These are phyloP conservation scores for Fraxinus sp. DNA, from an alignment of 305 asterid genomes.

Conservation along the genomic window DNA sequence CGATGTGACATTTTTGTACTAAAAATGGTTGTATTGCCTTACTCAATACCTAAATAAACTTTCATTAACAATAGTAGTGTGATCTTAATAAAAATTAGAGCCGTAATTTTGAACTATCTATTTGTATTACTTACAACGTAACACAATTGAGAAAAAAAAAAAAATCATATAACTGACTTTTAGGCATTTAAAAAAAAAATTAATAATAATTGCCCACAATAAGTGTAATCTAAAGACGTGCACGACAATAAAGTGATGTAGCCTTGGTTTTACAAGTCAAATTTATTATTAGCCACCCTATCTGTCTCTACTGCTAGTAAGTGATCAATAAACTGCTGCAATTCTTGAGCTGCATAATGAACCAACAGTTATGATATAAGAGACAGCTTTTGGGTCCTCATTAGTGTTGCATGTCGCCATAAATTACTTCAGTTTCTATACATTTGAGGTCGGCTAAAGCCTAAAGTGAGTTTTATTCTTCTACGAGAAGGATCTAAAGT, in stretches of 20 bases:
- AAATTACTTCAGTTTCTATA: background rate
- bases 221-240: background rate
- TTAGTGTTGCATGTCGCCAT: background rate
- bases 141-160: background rate
- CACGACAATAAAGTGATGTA: constrained; percentile 32
- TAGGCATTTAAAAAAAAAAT: background rate
- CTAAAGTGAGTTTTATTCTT: too few relatives aligned
- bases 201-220: background rate
- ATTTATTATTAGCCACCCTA: constrained; percentile 17
- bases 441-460: background rate
- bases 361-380: background rate
- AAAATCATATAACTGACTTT: background rate
- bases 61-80: too few relatives aligned
- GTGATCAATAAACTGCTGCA: constrained; percentile 16
- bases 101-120: background rate
- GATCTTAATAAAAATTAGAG: background rate
- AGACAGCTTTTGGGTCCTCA: background rate
- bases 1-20: background rate
- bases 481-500: background rate
- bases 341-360: constrained; percentile 16
- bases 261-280: constrained; percentile 6
- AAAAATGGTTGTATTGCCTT: background rate
- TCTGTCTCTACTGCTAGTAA: background rate
- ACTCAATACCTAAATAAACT: background rate
- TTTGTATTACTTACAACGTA: background rate